Conservation (phyloP, 108 stramenopile species). For the Nannochloropsis oceanica region DNA sequence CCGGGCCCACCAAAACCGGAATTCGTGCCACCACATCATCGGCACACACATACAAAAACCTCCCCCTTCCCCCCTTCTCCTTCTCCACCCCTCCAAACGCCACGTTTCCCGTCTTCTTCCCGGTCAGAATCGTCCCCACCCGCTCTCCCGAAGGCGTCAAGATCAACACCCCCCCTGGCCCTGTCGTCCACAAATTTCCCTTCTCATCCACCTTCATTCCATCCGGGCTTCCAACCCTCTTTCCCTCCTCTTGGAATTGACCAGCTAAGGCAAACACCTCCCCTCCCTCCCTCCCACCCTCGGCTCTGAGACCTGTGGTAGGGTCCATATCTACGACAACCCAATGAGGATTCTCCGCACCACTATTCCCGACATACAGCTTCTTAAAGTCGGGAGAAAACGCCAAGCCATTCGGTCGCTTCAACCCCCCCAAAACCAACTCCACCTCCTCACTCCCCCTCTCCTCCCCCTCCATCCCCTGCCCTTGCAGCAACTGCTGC, state of each 20-base stretch:
- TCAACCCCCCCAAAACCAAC: slow-evolving; percentile 1
- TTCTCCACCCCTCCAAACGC: not conserved
- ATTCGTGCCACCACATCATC: not conserved
- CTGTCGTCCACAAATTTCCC: slow-evolving; percentile 30
- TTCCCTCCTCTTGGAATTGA: not conserved
- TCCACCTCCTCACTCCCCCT: not conserved
- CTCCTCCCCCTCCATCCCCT: not conserved
- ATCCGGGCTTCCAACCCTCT: slow-evolving; percentile 17
- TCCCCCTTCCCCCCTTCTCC: not conserved
- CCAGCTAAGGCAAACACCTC: not conserved
- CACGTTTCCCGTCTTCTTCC: slow-evolving; percentile 8
- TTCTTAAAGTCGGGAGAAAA: slow-evolving; percentile 33
- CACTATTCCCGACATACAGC: slow-evolving; percentile 32
- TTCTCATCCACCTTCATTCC: slow-evolving; percentile 34
- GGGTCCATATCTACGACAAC: slow-evolving; percentile 25
- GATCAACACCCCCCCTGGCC: slow-evolving; percentile 34
- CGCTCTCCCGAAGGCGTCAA: slow-evolving; percentile 27
- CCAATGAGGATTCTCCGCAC: not conserved
- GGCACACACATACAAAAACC: not conserved
- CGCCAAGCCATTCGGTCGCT: slow-evolving; percentile 32
- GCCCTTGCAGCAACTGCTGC: not conserved
- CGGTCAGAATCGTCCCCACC: slow-evolving; percentile 22
- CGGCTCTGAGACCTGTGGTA: slow-evolving; percentile 9
- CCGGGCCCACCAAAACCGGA: not conserved
- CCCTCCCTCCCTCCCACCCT: not conserved